Conservation (phyloP, 164 flowering plant species). For the Macadamia integrifolia region DNA sequence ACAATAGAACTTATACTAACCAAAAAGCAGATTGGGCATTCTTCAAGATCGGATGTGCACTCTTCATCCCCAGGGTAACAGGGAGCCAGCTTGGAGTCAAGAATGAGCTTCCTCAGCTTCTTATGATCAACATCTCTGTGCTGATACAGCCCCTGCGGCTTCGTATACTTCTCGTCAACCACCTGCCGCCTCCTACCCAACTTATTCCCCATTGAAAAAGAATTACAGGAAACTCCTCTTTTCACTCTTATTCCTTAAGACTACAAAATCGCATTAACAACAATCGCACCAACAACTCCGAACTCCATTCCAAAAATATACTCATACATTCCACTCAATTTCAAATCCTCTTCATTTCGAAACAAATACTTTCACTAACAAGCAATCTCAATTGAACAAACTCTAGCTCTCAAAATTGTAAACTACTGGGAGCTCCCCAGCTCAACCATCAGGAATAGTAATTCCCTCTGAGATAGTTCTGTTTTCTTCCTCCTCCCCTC, state of each 20-base stretch:
- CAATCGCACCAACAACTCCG: neutral
- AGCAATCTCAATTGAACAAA: neutral
- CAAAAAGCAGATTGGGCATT: slow-evolving; percentile 83
- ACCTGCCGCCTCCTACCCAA: slow-evolving; percentile 30
- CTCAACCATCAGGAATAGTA: no score
- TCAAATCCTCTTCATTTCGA: neutral
- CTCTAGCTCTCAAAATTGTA: neutral
- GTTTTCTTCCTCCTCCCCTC: no score
- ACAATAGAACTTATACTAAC: slow-evolving; percentile 31
- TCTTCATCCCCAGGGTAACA: slow-evolving; percentile 77
- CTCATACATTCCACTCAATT: neutral
- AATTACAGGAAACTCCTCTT: neutral
- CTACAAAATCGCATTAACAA: neutral
- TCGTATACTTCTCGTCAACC: slow-evolving; percentile 72
- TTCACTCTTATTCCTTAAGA: neutral
- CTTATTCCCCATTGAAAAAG: neutral
- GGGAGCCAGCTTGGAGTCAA: slow-evolving; percentile 75
- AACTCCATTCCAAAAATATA: neutral
- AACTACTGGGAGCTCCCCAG: no score
- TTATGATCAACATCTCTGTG: slow-evolving; percentile 72
- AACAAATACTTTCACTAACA: no score
- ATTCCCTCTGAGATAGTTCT: no score
- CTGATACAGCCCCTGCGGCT: slow-evolving; percentile 70
- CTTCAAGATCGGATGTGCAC: slow-evolving; percentile 43
- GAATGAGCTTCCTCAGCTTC: slow-evolving; percentile 71